Base-by-base conservation (phyloP, 2,329 filamentous ascomycete species). In the Stagonosporopsis chrysanthemi region DNA sequence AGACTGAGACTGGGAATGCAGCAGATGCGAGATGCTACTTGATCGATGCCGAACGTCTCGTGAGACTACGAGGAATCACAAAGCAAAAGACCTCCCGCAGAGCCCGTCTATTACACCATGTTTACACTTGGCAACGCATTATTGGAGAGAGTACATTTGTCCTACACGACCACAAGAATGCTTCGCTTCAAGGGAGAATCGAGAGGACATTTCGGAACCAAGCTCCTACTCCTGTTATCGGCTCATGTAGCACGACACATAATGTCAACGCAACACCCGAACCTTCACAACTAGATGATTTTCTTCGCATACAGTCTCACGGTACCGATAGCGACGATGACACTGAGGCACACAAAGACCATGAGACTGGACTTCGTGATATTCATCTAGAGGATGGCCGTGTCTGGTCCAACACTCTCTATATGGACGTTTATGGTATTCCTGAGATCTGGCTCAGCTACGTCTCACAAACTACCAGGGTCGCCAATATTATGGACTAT, bases 401-500 rank as follows among this genome's bases (percentile, higher is more conserved):
- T 7, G 74, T 70, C 33, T 64, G 68, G 11, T 67, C 72, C 2
- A 42, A 54, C 3, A 77, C 74, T 0, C 69, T 79, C 24, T 79
- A 78, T 19, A 55, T 56, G 71, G 56, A 79, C 26, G 73, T 80
- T 7, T 80, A 80, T 46, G 77, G 78, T 2, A 76, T 80, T 12
- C 71, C 77, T 0, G 78, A 80, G 46, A 78, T 76, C 14, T 80
- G 78, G 77, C 68, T 80, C 2, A 78, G 76, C 31, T 67, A 80
- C 3, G 68, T 81, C 14, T 80, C 79, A 0, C 78, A 80, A 53
- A 79, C 78, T 1, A 80, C 78, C 1, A 67, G 78, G 26, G 64
- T 81, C 12, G 78, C 78, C 14, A 80, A 78, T 60, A 62, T 65
- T 35, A 44, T 65, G 22, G 64, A 65, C n/a, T 60, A 62, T 19